Conservation (phyloP, 2,329 filamentous ascomycete species). For the Fusarium verrucosum region DNA sequence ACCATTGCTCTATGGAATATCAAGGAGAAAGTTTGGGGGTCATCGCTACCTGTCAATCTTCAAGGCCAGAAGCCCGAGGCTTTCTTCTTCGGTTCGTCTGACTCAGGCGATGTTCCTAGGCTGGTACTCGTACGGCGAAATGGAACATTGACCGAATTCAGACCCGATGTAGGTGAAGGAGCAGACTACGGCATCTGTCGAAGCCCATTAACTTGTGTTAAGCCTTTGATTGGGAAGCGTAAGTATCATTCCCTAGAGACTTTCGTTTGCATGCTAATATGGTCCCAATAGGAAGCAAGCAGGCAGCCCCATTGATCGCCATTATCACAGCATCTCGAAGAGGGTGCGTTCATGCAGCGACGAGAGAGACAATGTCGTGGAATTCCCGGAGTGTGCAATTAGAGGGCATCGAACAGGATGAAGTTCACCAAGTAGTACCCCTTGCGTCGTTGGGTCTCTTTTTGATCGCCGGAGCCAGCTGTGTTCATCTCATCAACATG, state of each 20-base stretch:
- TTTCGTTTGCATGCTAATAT: not conserved
- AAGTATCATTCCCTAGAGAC: conserved; percentile 30
- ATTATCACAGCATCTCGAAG: conserved; percentile 59
- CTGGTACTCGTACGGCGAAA: conserved; percentile 71
- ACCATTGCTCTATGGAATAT: conserved; percentile 72
- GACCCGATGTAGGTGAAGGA: conserved; percentile 54
- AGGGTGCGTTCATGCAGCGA: conserved; percentile 61
- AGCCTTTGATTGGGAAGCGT: conserved; percentile 58
- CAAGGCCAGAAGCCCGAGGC: conserved; percentile 65
- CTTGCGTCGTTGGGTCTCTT: conserved; percentile 68
- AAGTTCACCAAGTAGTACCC: conserved; percentile 63
- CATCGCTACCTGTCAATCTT: conserved; percentile 61
- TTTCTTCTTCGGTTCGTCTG: conserved; percentile 68
- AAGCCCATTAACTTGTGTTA: conserved; percentile 61
- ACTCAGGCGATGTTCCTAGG: conserved; percentile 51
- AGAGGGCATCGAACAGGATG: conserved; percentile 58
- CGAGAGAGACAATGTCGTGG: conserved; percentile 58
- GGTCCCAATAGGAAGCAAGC: conserved; percentile 16
- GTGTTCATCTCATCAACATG: conserved; percentile 67
- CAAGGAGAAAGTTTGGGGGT: conserved; percentile 63
- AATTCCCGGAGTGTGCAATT: conserved; percentile 56
- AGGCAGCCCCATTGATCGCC: conserved; percentile 25
- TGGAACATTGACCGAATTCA: conserved; percentile 69
- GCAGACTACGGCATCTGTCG: conserved; percentile 60
- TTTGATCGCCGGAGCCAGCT: conserved; percentile 65